Conservation (phyloP, 2,329 filamentous ascomycete genomes). For the Karstenula rhodostoma region DNA sequence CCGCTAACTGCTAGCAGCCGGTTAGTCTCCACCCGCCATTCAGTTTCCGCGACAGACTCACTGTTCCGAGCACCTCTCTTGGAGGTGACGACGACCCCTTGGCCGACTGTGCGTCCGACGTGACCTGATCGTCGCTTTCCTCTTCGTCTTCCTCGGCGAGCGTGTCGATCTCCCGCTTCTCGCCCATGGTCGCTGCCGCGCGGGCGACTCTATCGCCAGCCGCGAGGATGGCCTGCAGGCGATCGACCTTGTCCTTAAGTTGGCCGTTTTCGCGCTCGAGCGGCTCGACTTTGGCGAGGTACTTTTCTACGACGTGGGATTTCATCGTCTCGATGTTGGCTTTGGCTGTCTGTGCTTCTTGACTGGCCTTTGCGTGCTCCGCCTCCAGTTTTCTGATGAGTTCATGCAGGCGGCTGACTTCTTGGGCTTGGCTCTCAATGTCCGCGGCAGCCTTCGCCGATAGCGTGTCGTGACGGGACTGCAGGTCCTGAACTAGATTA, state of each 20-base stretch:
- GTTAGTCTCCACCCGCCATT: constrained; percentile 31
- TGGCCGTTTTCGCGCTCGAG: constrained; percentile 42
- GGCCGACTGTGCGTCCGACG: constrained; percentile 22
- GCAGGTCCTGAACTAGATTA: constrained; percentile 23
- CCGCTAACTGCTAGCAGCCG: constrained; percentile 48
- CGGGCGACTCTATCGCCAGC: constrained; percentile 48
- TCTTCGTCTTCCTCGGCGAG: constrained; percentile 43
- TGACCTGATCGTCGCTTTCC: constrained; percentile 25
- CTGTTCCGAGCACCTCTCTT: constrained; percentile 45
- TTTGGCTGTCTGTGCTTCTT: constrained; percentile 36
- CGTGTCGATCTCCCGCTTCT: constrained; percentile 43
- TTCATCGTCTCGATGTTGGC: constrained; percentile 48
- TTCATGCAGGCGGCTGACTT: constrained; percentile 23
- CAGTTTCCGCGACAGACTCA: constrained; percentile 30
- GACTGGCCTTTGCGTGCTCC: constrained; percentile 16
- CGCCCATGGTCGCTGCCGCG: constrained; percentile 44
- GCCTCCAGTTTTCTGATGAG: constrained; percentile 23
- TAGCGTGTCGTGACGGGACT: constrained; percentile 27
- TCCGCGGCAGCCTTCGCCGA: constrained; percentile 21
- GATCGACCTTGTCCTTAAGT: constrained; percentile 44
- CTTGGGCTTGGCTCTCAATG: constrained; percentile 16
- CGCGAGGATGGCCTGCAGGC: constrained; percentile 44
- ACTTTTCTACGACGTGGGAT: constrained; percentile 45
- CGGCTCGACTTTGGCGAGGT: constrained; percentile 44
- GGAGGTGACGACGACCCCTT: constrained; percentile 20